phyloP scores from a whole-genome alignment of 2,329 filamentous ascomycete species.

The Aschersonia sp. region DNA sequence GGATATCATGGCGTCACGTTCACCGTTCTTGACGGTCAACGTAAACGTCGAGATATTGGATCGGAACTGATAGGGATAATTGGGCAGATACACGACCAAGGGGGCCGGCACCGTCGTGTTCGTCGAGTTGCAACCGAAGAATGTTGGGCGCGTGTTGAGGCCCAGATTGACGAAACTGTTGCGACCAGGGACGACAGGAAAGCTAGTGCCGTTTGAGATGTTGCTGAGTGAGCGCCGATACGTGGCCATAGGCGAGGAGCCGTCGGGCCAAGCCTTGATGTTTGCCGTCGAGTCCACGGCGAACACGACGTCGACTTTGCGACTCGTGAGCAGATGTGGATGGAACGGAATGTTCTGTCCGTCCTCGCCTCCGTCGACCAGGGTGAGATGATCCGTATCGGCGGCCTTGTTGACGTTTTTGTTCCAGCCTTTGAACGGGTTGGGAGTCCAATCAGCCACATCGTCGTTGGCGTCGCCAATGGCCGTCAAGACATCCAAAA shows the following conservation, averaged over 20 bases:
- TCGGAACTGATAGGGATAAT: slow-evolving; percentile 55
- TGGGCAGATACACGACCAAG: slow-evolving; percentile 72
- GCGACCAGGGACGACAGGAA: slow-evolving; percentile 42
- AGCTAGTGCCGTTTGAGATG: slow-evolving; percentile 37
- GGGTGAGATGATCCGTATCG: slow-evolving; percentile 40
- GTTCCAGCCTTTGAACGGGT: slow-evolving; percentile 42
- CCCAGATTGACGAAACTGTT: slow-evolving; percentile 41
- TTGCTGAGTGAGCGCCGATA: slow-evolving; percentile 36
- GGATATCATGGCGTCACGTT: slow-evolving; percentile 67
- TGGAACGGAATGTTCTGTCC: slow-evolving; percentile 67
- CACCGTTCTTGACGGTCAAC: slow-evolving; percentile 42
- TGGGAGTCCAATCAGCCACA: slow-evolving; percentile 55
- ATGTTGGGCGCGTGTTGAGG: slow-evolving; percentile 43
- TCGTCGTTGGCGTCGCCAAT: slow-evolving; percentile 52
- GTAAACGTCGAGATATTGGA: slow-evolving; percentile 73
- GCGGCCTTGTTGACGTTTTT: slow-evolving; percentile 24
- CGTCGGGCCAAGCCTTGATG: slow-evolving; percentile 42
- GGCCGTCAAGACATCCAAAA: slow-evolving; percentile 32
- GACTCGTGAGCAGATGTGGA: slow-evolving; percentile 35
- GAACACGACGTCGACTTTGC: slow-evolving; percentile 46
- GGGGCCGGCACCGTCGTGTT: slow-evolving; percentile 42
- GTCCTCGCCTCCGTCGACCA: slow-evolving; percentile 73
- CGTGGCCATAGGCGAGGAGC: slow-evolving; percentile 40
- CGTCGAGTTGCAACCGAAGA: slow-evolving; percentile 48
- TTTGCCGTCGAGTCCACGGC: slow-evolving; percentile 51